A percentile compares a stretch with the other conserved stretches of the same genome.
Conservation (phyloP, 805 yeast species). For the Cyberlindnera amylophila region DNA sequence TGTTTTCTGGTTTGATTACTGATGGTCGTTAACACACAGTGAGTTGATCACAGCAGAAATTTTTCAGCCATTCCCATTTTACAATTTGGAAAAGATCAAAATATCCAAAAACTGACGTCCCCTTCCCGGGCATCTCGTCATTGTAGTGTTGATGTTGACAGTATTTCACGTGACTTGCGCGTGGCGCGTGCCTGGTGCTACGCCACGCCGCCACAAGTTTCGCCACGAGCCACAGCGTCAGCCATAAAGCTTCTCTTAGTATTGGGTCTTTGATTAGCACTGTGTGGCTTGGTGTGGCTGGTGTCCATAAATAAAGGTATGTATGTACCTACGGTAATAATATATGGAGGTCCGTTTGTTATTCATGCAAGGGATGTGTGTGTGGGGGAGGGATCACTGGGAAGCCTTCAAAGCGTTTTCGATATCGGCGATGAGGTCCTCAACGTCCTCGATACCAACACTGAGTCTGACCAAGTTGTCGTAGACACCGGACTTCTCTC, state of each 20-base stretch:
- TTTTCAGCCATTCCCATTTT: not conserved
- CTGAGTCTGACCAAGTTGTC: constrained; percentile 81
- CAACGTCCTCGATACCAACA: constrained; percentile 83
- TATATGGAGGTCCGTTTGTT: not conserved
- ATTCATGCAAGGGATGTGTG: too few relatives aligned
- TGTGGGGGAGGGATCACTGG: too few relatives aligned
- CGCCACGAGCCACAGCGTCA: constrained; percentile 3
- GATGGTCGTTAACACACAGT: too few relatives aligned
- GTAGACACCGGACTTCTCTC: constrained; percentile 76
- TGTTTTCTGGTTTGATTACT: constrained; percentile 1
- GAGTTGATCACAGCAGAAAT: not conserved
- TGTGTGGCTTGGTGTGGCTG: not conserved
- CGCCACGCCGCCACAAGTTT: constrained; percentile 5
- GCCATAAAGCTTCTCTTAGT: not conserved
- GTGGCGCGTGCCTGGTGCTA: not conserved
- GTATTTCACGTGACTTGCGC: constrained; percentile 27
- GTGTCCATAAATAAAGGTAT: not conserved
- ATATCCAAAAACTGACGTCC: not conserved
- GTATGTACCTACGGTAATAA: too few relatives aligned
- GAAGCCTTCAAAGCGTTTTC: constrained; percentile 53
- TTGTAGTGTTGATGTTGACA: constrained; percentile 21
- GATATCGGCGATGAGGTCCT: constrained; percentile 70
- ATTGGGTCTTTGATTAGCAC: too few relatives aligned
- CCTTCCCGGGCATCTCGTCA: constrained; percentile 5
- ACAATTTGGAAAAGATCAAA: not conserved